phyloP scores from a whole-genome alignment of 805 yeast genomes.

The baker's yeast (Saccharomyces cerevisiae) region DNA sequence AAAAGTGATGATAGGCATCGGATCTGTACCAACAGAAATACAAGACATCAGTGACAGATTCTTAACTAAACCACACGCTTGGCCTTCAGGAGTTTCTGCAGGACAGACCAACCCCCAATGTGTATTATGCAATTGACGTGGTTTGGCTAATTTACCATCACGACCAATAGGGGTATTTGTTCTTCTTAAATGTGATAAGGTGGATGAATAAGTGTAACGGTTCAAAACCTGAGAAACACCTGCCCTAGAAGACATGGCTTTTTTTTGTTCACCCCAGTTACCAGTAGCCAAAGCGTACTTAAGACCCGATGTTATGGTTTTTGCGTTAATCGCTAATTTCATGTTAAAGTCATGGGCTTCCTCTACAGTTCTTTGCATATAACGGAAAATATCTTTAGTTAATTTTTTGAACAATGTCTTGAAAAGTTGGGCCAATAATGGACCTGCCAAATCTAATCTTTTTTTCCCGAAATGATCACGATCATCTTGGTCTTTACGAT shows the following conservation, averaged over 20 bases:
- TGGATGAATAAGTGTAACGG: conserved; percentile 97
- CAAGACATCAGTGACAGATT: conserved; percentile 94
- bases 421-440: conserved; percentile 89
- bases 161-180: conserved; percentile 98
- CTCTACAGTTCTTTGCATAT: conserved; percentile 98
- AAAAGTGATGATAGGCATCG: conserved; percentile 86
- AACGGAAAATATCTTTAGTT: conserved; percentile 93
- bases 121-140: conserved; percentile 97
- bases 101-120: conserved; percentile 99
- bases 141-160: conserved; percentile 97
- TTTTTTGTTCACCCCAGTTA: conserved; percentile 99
- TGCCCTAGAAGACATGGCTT: conserved; percentile 96
- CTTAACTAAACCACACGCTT: conserved; percentile 98
- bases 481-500: conserved; percentile 96
- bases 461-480: conserved; percentile 99
- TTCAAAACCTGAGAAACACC: conserved; percentile 98
- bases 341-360: conserved; percentile 94
- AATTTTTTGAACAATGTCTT: conserved; percentile 88
- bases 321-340: conserved; percentile 93
- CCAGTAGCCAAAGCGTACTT: conserved; percentile 98
- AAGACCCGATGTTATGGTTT: conserved; percentile 94
- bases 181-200: conserved; percentile 95
- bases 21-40: conserved; percentile 95
- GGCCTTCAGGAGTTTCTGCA: conserved; percentile 99
- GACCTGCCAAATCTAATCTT: conserved; percentile 97